Conservation (phyloP, 2,329 filamentous ascomycete genomes). For the Fusarium verrucosum region DNA sequence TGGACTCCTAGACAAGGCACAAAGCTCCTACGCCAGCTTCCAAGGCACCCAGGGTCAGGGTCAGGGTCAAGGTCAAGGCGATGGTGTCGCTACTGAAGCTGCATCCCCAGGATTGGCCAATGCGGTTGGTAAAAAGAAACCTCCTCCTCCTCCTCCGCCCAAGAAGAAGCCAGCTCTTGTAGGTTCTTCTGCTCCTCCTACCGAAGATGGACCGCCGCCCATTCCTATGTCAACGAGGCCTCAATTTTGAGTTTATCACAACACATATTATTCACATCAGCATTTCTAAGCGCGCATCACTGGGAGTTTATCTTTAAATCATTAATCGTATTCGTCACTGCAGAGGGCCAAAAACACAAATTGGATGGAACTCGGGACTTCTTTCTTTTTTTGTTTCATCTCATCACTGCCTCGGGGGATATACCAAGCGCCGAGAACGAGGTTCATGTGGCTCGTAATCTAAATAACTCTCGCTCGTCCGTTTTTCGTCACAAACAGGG, state of each 20-base stretch:
- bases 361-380: slow-evolving; percentile 30
- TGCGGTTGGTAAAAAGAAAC: slow-evolving; percentile 61
- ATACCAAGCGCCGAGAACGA: slow-evolving; percentile 37
- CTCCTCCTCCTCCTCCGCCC: slow-evolving; percentile 61
- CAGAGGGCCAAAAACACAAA: background rate
- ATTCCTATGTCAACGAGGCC: slow-evolving; percentile 63
- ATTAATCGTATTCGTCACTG: slow-evolving; percentile 2
- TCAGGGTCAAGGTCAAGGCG: slow-evolving; percentile 30
- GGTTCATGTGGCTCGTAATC: slow-evolving; percentile 40
- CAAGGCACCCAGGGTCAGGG: slow-evolving; percentile 30
- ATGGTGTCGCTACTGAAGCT: slow-evolving; percentile 9
- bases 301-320: slow-evolving; percentile 10
- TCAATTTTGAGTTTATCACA: slow-evolving; percentile 49
- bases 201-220: slow-evolving; percentile 57
- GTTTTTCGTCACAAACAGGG: slow-evolving; percentile 27
- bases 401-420: slow-evolving; percentile 36
- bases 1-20: slow-evolving; percentile 57
- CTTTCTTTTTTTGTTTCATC: slow-evolving; percentile 40
- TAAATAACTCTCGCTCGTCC: slow-evolving; percentile 31
- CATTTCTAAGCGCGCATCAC: slow-evolving; percentile 23
- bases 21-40: slow-evolving; percentile 40
- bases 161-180: slow-evolving; percentile 61
- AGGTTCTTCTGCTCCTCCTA: slow-evolving; percentile 28
- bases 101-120: slow-evolving; percentile 24
- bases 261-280: background rate